A percentile compares a stretch with the other conserved stretches of the same genome.
Conservation (phyloP, 495 filamentous ascomycete species). For the Beverwykella pulmonaria region DNA sequence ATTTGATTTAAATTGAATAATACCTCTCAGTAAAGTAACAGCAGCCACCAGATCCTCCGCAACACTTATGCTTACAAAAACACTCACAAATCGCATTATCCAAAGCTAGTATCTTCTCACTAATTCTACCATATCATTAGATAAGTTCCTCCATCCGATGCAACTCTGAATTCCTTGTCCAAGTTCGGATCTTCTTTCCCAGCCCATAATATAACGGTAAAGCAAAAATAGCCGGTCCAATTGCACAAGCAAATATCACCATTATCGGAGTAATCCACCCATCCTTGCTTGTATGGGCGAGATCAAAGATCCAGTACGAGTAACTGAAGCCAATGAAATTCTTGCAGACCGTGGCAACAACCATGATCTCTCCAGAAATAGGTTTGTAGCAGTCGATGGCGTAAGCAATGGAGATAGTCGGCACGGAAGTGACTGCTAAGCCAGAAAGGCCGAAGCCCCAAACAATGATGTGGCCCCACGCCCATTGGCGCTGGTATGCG, state of each 20-base stretch:
- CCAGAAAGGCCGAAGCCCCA: conserved; percentile 58
- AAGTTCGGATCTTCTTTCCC: conserved; percentile 40
- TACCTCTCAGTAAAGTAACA: too few relatives aligned
- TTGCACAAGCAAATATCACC: conserved; percentile 37
- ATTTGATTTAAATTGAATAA: too few relatives aligned
- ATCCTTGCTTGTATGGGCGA: conserved; percentile 29
- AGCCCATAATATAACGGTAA: conserved; percentile 39
- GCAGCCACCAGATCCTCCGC: too few relatives aligned
- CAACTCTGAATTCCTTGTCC: conserved; percentile 39
- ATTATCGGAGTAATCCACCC: conserved; percentile 39
- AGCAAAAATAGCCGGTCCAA: conserved; percentile 28
- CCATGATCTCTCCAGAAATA: conserved; percentile 64
- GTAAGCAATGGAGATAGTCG: conserved; percentile 62
- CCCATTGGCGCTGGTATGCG: conserved; percentile 58
- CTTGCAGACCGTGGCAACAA: conserved; percentile 68
- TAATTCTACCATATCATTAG: too few relatives aligned
- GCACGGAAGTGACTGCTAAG: conserved; percentile 58
- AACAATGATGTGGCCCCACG: conserved; percentile 56
- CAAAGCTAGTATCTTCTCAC: too few relatives aligned
- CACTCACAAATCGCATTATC: too few relatives aligned
- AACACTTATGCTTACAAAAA: too few relatives aligned
- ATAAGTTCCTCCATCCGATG: conserved; percentile 37
- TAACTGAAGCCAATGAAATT: conserved; percentile 62
- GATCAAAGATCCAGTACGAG: conserved; percentile 36
- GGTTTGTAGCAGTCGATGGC: conserved; percentile 62